A percentile compares a stretch with the other conserved stretches of the same genome.
phyloP scores from a whole-genome alignment of 495 filamentous ascomycete species.

The Tetracladium setigerum region DNA sequence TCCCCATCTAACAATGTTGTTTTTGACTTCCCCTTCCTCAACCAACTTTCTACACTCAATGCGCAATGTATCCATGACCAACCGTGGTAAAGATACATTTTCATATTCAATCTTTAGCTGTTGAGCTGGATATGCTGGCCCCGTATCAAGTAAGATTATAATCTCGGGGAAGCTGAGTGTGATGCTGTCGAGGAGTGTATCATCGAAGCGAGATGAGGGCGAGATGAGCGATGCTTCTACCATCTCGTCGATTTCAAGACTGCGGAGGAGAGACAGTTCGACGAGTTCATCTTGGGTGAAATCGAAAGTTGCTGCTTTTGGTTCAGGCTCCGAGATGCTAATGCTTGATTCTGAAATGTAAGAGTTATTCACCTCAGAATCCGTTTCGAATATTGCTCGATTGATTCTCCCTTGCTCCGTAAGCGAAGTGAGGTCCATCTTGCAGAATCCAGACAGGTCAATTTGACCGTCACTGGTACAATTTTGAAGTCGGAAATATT shows the following conservation, averaged over 20 bases:
- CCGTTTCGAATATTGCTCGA: too few relatives aligned
- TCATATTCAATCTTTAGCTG: constrained; percentile 19
- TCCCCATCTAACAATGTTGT: too few relatives aligned
- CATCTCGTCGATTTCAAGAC: constrained; percentile 21
- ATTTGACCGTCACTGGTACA: too few relatives aligned
- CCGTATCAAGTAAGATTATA: too few relatives aligned
- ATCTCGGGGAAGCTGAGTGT: too few relatives aligned
- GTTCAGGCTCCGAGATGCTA: too few relatives aligned
- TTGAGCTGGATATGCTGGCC: constrained; percentile 16
- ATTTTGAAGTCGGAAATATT: too few relatives aligned
- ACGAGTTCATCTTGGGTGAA: constrained; percentile 17
- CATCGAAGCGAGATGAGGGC: constrained; percentile 12
- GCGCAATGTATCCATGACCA: constrained; percentile 15
- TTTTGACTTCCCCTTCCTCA: too few relatives aligned
- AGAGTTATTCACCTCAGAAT: not conserved
- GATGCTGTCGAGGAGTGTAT: constrained; percentile 10
- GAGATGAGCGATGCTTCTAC: constrained; percentile 9
- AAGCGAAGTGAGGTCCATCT: too few relatives aligned
- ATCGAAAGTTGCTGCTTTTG: not conserved
- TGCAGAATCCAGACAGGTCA: too few relatives aligned
- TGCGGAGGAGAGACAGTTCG: constrained; percentile 21
- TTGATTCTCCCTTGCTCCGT: too few relatives aligned
- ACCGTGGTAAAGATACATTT: constrained; percentile 17
- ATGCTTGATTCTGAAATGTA: too few relatives aligned
- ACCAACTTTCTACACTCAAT: not conserved